phyloP scores from a whole-genome alignment of 1,284 basidiomycete species.

The Ganoderma meredithae region DNA sequence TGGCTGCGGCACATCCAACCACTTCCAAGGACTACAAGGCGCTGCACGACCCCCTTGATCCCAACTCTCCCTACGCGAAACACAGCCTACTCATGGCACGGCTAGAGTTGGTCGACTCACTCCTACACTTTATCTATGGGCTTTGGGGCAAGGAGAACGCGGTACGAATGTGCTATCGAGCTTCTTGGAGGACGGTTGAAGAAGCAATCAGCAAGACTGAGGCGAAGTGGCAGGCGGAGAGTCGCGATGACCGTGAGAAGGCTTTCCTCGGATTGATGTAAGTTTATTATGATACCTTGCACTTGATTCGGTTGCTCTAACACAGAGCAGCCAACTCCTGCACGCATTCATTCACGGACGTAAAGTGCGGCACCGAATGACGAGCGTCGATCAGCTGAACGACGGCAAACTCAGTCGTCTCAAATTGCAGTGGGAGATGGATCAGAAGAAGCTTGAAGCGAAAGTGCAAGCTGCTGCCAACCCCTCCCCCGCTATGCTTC shows the following conservation, averaged over 20 bases:
- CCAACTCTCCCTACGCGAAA: slow-evolving; percentile 72
- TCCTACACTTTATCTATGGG: slow-evolving; percentile 77
- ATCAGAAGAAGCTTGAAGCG: slow-evolving; percentile 21
- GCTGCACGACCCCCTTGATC: slow-evolving; percentile 64
- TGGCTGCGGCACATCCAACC: slow-evolving; percentile 73
- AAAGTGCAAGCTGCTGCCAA: slow-evolving; percentile 26
- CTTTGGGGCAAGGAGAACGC: slow-evolving; percentile 74
- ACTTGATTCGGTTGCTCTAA: slow-evolving; percentile 41
- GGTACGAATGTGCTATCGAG: slow-evolving; percentile 55
- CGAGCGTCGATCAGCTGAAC: slow-evolving; percentile 53
- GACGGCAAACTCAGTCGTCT: slow-evolving; percentile 26
- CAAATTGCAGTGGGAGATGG: slow-evolving; percentile 22
- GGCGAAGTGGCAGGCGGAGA: slow-evolving; percentile 68
- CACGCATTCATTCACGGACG: slow-evolving; percentile 73
- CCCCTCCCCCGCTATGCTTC: slow-evolving; percentile 67
- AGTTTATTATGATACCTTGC: slow-evolving; percentile 44
- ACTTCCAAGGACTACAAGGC: slow-evolving; percentile 69
- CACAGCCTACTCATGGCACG: slow-evolving; percentile 73
- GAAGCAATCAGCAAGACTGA: slow-evolving; percentile 72
- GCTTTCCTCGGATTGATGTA: slow-evolving; percentile 81
- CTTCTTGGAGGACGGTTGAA: slow-evolving; percentile 69
- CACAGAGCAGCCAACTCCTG: slow-evolving; percentile 67
- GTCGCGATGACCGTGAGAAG: slow-evolving; percentile 72
- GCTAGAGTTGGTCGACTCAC: slow-evolving; percentile 76
- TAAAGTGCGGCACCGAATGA: slow-evolving; percentile 57